A percentile compares a stretch with the other conserved stretches of the same genome.
Evolutionary conservation across 306 rosid species (phyloP).

Genomic region (Vachellia pachyceras): DNA sequence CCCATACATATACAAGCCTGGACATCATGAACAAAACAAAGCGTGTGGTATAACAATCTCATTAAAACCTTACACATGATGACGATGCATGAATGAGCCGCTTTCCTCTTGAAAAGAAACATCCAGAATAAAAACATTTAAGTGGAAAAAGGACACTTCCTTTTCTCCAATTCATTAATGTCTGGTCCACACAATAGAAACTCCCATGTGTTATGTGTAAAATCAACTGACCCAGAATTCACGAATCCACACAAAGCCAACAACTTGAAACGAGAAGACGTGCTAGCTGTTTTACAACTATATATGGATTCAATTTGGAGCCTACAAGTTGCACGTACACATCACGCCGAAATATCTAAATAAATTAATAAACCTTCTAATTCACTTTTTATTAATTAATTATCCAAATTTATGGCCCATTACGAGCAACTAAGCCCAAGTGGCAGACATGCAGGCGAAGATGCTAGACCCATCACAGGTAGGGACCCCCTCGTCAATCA

Average conservation of each 20-base stretch:
- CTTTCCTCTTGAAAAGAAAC: background rate
- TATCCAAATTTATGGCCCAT: background rate
- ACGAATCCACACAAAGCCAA: background rate
- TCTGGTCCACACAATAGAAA: background rate
- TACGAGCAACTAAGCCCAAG: background rate
- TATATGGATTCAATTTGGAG: background rate
- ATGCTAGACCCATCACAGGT: background rate
- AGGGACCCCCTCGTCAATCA: background rate
- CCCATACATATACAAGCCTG: too few relatives aligned
- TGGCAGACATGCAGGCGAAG: background rate
- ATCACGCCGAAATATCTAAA: background rate
- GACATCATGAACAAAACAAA: background rate
- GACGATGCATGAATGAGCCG: background rate
- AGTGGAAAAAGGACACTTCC: background rate
- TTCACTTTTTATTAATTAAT: background rate
- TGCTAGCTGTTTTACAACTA: background rate
- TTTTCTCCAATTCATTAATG: background rate
- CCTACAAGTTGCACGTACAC: background rate
- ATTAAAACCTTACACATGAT: background rate
- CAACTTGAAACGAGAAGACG: background rate
- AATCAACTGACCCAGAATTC: background rate
- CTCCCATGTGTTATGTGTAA: background rate
- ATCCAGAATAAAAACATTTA: too few relatives aligned
- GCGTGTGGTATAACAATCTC: background rate
- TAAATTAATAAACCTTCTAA: background rate